phyloP scores from a whole-genome alignment of 176 grass and related monocot species.

The Juncus inflexus region DNA sequence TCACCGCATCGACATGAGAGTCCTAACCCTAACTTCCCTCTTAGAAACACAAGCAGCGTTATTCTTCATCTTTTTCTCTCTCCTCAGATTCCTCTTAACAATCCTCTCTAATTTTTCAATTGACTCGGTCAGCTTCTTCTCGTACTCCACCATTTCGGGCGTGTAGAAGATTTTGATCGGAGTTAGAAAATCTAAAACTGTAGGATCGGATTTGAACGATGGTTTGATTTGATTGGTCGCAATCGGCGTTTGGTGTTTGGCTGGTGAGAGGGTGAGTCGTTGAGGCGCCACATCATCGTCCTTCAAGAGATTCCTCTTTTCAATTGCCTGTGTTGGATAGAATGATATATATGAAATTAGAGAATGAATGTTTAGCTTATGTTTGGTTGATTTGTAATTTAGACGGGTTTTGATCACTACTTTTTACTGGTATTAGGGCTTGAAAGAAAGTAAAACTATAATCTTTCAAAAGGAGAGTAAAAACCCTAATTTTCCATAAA shows the following conservation, averaged over 20 bases:
- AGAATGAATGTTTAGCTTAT: not conserved
- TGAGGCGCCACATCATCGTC: constrained; percentile 37
- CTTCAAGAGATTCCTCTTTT: constrained; percentile 36
- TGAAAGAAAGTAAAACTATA: too few relatives aligned
- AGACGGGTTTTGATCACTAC: too few relatives aligned
- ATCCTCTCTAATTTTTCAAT: constrained; percentile 72
- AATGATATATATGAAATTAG: not conserved
- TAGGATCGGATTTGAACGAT: constrained; percentile 1
- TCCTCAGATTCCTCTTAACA: constrained; percentile 40
- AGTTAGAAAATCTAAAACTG: constrained; percentile 25
- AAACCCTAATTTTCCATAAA: too few relatives aligned
- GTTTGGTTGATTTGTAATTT: too few relatives aligned
- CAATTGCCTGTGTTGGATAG: constrained; percentile 36
- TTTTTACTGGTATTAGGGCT: too few relatives aligned
- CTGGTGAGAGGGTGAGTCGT: constrained; percentile 33
- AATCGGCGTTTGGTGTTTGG: constrained; percentile 23
- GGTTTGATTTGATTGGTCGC: constrained; percentile 24
- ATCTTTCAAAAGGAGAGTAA: too few relatives aligned
- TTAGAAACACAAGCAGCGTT: constrained; percentile 39
- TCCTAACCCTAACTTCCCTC: constrained; percentile 34
- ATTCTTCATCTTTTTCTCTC: constrained; percentile 22
- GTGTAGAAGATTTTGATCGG: constrained; percentile 27
- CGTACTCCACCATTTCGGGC: constrained; percentile 26
- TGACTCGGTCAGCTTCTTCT: constrained; percentile 51
- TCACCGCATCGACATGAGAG: constrained; percentile 63